Percentiles rank a stretch among this genome's conserved stretches.
phyloP scores from a whole-genome alignment of 2,329 filamentous ascomycete genomes.

The Aureobasidium sp. region DNA sequence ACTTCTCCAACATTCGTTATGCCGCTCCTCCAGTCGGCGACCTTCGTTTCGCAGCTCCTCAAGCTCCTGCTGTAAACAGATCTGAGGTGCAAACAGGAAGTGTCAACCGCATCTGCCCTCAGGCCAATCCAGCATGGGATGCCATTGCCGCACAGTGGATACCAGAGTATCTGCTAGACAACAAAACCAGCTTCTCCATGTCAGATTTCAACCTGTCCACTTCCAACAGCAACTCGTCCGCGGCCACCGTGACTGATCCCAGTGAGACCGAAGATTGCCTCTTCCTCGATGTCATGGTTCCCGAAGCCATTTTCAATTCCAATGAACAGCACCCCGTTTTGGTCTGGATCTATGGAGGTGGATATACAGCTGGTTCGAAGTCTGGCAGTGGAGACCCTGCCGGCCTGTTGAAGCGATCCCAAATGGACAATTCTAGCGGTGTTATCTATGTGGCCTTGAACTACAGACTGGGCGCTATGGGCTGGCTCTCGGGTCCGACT shows the following conservation, averaged over 20 bases:
- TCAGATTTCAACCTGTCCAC: constrained; percentile 14
- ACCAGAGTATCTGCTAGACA: constrained; percentile 21
- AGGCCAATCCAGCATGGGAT: constrained; percentile 38
- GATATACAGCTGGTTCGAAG: constrained; percentile 34
- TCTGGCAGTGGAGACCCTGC: constrained; percentile 26
- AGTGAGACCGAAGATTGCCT: constrained; percentile 32
- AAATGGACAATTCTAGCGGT: constrained; percentile 28
- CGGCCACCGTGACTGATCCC: constrained; percentile 16
- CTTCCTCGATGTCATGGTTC: constrained; percentile 31
- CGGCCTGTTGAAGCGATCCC: constrained; percentile 34
- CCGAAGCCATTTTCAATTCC: constrained; percentile 26
- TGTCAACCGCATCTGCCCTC: constrained; percentile 35
- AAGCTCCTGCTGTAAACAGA: constrained; percentile 33
- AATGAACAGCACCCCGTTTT: constrained; percentile 28
- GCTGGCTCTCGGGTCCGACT: constrained; percentile 38
- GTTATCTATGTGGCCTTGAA: constrained; percentile 42
- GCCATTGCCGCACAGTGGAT: constrained; percentile 27
- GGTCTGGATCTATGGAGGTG: constrained; percentile 43
- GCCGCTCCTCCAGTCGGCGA: constrained; percentile 44
- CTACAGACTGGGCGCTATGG: constrained; percentile 41
- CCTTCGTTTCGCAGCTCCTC: constrained; percentile 42
- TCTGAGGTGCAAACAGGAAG: constrained; percentile 37
- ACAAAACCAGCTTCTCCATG: constrained; percentile 17
- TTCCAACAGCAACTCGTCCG: constrained; percentile 5
- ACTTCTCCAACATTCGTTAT: constrained; percentile 48